Conservation (phyloP, 2,329 filamentous ascomycete species). For the Diatrype stigma region DNA sequence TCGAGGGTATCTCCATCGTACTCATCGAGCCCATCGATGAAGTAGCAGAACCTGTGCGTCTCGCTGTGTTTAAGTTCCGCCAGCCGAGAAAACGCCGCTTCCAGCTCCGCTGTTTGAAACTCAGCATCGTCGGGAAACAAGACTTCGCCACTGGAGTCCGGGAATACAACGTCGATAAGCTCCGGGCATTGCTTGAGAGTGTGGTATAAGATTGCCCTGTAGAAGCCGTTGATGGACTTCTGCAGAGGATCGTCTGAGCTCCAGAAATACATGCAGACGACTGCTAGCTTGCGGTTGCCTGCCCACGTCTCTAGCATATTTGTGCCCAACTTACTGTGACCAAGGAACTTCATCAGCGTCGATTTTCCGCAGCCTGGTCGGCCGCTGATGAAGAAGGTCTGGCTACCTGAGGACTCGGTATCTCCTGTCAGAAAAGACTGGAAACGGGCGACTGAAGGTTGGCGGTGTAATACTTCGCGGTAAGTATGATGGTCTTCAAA, state of each 20-base stretch:
- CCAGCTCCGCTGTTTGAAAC: background rate
- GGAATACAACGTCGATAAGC: background rate
- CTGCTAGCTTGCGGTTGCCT: background rate
- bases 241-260: background rate
- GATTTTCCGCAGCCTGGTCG: background rate
- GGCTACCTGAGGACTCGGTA: background rate
- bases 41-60: background rate
- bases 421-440: background rate
- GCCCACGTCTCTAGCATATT: background rate
- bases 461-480: no score
- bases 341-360: background rate
- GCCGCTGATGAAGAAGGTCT: background rate
- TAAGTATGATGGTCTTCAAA: no score
- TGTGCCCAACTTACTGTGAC: background rate
- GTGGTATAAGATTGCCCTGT: background rate
- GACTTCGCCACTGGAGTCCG: background rate
- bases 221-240: background rate
- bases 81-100: background rate
- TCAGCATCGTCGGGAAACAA: background rate
- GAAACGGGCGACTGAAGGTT: no score
- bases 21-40: background rate
- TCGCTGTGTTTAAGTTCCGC: background rate
- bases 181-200: background rate
- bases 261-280: background rate
- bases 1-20: background rate